A percentile compares a stretch with the other conserved stretches of the same genome.
These are phyloP conservation scores for Colletotrichum camelliae DNA, from an alignment of 2,329 filamentous ascomycete species.

Conservation along the genomic window DNA sequence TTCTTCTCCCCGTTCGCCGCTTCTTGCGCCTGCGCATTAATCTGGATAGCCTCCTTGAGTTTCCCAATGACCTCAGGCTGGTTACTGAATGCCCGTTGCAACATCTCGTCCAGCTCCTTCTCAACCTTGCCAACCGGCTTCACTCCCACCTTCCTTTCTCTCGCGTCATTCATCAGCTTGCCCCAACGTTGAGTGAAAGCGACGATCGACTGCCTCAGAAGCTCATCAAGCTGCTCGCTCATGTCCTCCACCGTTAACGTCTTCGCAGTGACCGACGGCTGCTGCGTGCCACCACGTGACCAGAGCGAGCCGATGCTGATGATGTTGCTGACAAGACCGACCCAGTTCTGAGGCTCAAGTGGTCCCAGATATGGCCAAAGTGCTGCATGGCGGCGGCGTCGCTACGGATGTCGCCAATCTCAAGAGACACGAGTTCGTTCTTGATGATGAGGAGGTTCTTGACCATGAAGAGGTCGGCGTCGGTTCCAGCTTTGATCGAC, in stretches of 20 bases:
- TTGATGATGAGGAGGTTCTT: slow-evolving; percentile 95
- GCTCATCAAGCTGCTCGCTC: slow-evolving; percentile 68
- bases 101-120: slow-evolving; percentile 59
- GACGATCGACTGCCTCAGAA: slow-evolving; percentile 67
- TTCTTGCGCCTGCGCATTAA: slow-evolving; percentile 59
- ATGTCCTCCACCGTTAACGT: slow-evolving; percentile 59
- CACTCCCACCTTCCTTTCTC: slow-evolving; percentile 50
- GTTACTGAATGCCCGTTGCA: slow-evolving; percentile 63
- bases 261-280: slow-evolving; percentile 30
- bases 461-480: slow-evolving; percentile 90
- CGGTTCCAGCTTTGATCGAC: slow-evolving; percentile 62
- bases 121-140: slow-evolving; percentile 59
- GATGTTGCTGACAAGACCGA: slow-evolving; percentile 64
- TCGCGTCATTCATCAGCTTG: slow-evolving; percentile 53
- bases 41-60: slow-evolving; percentile 65
- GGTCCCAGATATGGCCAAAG: slow-evolving; percentile 70
- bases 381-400: slow-evolving; percentile 61
- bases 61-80: slow-evolving; percentile 65
- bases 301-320: slow-evolving; percentile 59
- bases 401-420: slow-evolving; percentile 76
- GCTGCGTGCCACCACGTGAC: slow-evolving; percentile 31
- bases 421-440: slow-evolving; percentile 93
- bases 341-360: slow-evolving; percentile 61
- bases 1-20: slow-evolving; percentile 43
- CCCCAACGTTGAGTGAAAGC: slow-evolving; percentile 68